These are phyloP conservation scores for Actinomucor elegans DNA, from an alignment of 371 early-diverging fungal genomes.

Conservation along the genomic window DNA sequence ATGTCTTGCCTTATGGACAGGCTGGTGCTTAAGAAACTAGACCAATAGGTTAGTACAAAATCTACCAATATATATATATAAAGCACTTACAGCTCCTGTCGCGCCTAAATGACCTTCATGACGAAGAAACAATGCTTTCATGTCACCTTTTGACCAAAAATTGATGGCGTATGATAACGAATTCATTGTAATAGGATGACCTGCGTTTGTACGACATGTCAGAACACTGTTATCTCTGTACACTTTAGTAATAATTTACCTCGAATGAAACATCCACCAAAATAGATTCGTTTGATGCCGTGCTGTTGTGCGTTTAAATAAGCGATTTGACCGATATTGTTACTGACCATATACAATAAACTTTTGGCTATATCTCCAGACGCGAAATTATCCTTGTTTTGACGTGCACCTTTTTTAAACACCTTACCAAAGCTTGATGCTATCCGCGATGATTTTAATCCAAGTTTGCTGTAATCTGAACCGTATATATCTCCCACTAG, in stretches of 20 bases:
- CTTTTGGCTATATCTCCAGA: slow-evolving; percentile 87
- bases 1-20: slow-evolving; percentile 47
- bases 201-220: slow-evolving; percentile 16
- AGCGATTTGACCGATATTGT: slow-evolving; percentile 98
- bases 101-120: slow-evolving; percentile 98
- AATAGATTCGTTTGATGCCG: slow-evolving; percentile 89
- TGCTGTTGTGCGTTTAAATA: slow-evolving; percentile 94
- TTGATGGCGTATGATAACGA: slow-evolving; percentile 94
- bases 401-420: slow-evolving; percentile 74
- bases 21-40: slow-evolving; percentile 57
- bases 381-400: slow-evolving; percentile 59
- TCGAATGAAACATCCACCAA: slow-evolving; percentile 96
- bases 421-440: slow-evolving; percentile 96
- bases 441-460: slow-evolving; percentile 89
- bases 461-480: slow-evolving; percentile 79
- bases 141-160: slow-evolving; percentile 95
- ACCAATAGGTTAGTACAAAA: not conserved
- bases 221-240: not conserved
- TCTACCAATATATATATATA: slow-evolving; percentile 18
- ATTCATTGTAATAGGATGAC: slow-evolving; percentile 96
- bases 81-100: slow-evolving; percentile 75
- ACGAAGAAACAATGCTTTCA: slow-evolving; percentile 91
- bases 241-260: slow-evolving; percentile 59
- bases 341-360: slow-evolving; percentile 91
- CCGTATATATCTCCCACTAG: slow-evolving; percentile 98